Percentiles rank a stretch among this genome's conserved stretches.
These are phyloP conservation scores for Paecilomyces formosus DNA, from an alignment of 2,329 filamentous ascomycete species.

Conservation along the genomic window DNA sequence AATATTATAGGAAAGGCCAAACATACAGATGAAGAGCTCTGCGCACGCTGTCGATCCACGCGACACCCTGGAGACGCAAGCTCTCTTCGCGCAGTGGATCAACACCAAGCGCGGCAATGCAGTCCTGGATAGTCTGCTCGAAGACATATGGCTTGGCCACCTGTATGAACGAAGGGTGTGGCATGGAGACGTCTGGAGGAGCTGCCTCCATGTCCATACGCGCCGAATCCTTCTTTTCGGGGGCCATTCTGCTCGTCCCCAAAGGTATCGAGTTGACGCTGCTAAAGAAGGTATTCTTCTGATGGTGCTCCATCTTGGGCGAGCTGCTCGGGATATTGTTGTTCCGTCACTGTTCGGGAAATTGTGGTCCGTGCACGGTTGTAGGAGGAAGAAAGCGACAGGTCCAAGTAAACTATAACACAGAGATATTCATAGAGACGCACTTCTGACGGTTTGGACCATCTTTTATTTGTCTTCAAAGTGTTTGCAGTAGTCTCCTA, in stretches of 20 bases:
- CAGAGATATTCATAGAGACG: not conserved
- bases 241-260: not conserved
- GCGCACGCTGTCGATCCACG: slow-evolving; percentile 80
- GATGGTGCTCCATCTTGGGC: not conserved
- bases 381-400: not conserved
- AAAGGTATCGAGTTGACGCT: not conserved
- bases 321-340: not conserved
- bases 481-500: too few species aligned
- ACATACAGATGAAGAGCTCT: slow-evolving; percentile 69
- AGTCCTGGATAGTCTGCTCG: slow-evolving; percentile 70
- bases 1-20: slow-evolving; percentile 3
- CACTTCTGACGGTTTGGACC: not conserved
- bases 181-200: slow-evolving; percentile 29
- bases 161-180: slow-evolving; percentile 57
- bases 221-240: not conserved
- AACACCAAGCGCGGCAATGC: slow-evolving; percentile 60
- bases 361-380: not conserved
- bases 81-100: slow-evolving; percentile 73
- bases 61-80: slow-evolving; percentile 75
- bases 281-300: not conserved
- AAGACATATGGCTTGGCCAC: slow-evolving; percentile 70
- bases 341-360: not conserved
- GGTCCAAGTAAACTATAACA: not conserved
- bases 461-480: not conserved
- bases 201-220: not conserved